A percentile compares a stretch with the other conserved stretches of the same genome.
Conservation (phyloP, 495 filamentous ascomycete species). For the Aspergillus ellipticus region DNA sequence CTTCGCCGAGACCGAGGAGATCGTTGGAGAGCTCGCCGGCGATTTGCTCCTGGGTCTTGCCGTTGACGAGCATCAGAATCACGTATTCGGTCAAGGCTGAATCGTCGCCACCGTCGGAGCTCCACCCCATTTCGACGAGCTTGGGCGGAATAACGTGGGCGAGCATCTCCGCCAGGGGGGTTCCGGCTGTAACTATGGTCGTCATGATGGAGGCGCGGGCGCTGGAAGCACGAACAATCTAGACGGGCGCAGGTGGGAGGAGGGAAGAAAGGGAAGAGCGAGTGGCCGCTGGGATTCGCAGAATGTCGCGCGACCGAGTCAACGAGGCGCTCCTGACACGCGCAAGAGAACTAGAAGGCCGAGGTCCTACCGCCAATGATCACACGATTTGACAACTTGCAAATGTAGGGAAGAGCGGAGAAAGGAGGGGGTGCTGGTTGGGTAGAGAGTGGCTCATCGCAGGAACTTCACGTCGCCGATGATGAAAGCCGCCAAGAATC, state of each 20-base stretch:
- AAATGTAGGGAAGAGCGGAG: background rate
- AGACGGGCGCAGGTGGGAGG: background rate
- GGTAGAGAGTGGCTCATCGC: background rate
- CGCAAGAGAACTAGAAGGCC: background rate
- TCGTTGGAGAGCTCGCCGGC: conserved; percentile 86
- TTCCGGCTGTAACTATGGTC: conserved; percentile 65
- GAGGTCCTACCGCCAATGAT: too few species aligned
- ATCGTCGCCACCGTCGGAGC: conserved; percentile 71
- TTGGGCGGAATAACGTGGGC: conserved; percentile 82
- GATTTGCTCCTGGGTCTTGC: conserved; percentile 85
- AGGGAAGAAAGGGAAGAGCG: background rate
- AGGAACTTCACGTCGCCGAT: conserved; percentile 2
- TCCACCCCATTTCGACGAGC: conserved; percentile 92
- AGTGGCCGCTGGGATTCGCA: background rate
- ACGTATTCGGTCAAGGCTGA: conserved; percentile 91
- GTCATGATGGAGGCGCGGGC: conserved; percentile 51
- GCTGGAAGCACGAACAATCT: background rate
- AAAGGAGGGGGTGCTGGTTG: background rate
- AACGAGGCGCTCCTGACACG: background rate
- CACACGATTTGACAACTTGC: background rate
- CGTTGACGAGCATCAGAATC: conserved; percentile 91
- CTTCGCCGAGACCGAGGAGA: conserved; percentile 74
- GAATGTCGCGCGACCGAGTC: background rate
- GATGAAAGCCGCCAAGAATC: conserved; percentile 3
- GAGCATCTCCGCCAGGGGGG: conserved; percentile 78